Base-by-base conservation (phyloP, 345 rosid genomes). In the Conringia planisiliqua region DNA sequence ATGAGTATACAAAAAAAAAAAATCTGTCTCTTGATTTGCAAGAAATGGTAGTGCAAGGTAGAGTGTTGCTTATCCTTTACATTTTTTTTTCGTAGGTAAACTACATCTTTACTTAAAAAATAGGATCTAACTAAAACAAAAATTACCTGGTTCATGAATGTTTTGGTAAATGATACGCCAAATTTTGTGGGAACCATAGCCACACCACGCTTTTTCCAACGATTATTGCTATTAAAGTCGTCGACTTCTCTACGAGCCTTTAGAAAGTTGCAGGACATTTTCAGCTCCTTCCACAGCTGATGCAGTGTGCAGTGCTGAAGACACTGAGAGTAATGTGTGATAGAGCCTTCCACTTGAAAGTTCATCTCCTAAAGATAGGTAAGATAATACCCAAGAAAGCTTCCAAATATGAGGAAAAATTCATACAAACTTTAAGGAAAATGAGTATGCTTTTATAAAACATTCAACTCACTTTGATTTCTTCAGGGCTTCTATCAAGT, bases 161-260 rank as follows among this genome's bases (percentile, higher is more conserved):
- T 94, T 27, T 85, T 38, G 13, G 98, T 90, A 75, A 94, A 94
- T 29, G 98, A 86, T 71, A 91, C 87, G 78, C 98, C 97, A 67
- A 91, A 52, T 72, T 94, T 94, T 72, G 97, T 91, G 17, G 98
- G 97, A 70, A 94, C 84, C 90, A 95, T 88, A 54, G 98, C 91
- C 63, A 94, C 63, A 43, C 98, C 98, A 69, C 91, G 96, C 77
- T 95, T 91, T 85, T 86, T 91, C 98, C 98, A 94, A 38, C 97
- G 87, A 64, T 86, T 91, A 9, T 83, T 86, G 56, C 60, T 83
- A 83, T 94, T 94, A 76, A 86, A 91, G 66, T 84, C 81, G 30
- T 84, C 81, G 17, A 64, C 85, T 75, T 87, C 89, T 82, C 83
- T 73, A 60, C 78, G 86, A 73, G 85, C 97, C 57, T 85, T 87